A percentile compares a stretch with the other conserved stretches of the same genome.
These are phyloP conservation scores for Oryza coarctata DNA, from an alignment of 176 grass and related monocot genomes.

Conservation along the genomic window DNA sequence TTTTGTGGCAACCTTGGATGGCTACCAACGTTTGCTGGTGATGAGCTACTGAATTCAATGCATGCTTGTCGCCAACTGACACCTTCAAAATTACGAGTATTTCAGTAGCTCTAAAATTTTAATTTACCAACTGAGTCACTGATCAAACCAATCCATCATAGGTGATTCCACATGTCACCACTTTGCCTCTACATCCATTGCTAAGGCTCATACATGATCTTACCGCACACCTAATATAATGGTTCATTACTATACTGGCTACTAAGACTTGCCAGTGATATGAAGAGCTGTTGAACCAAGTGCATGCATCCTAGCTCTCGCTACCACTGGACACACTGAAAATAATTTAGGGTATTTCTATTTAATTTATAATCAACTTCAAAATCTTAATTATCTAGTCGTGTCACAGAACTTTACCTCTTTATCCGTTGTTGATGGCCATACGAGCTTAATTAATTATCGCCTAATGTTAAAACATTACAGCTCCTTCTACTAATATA, in stretches of 20 bases:
- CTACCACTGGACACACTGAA: neutral
- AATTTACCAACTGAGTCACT: neutral
- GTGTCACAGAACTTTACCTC: too few species aligned
- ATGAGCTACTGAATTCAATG: neutral
- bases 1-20: neutral
- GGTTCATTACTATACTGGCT: neutral
- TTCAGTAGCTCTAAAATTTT: neutral
- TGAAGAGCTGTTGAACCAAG: neutral
- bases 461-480: too few species aligned
- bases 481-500: too few species aligned
- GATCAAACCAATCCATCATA: neutral
- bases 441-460: too few species aligned
- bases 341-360: neutral
- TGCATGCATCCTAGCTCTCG: neutral
- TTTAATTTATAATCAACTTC: neutral
- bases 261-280: neutral
- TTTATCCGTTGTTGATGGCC: too few species aligned
- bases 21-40: too few species aligned
- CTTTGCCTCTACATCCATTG: too few species aligned
- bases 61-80: neutral
- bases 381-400: neutral
- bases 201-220: neutral
- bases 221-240: neutral
- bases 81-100: neutral
- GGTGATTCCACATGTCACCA: neutral